These are phyloP conservation scores for Elongisporangium senticosum DNA, from an alignment of 352 stramenopile genomes.

Conservation along the genomic window DNA sequence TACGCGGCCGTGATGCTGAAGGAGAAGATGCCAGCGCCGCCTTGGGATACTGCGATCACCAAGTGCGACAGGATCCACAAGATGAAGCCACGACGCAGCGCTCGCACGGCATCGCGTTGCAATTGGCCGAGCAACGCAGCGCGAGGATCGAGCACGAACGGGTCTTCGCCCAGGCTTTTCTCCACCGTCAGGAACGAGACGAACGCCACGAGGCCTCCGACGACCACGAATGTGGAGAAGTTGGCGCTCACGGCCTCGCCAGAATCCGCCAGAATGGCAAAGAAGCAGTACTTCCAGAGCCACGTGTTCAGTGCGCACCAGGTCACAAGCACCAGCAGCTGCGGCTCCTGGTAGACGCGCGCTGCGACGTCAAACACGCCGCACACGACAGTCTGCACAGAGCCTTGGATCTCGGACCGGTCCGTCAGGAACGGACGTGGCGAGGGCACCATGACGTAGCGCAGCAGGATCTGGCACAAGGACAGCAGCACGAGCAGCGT, in stretches of 20 bases:
- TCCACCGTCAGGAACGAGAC: slow-evolving; percentile 37
- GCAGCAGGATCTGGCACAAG: slow-evolving; percentile 28
- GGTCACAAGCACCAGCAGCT: slow-evolving; percentile 33
- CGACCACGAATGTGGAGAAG: slow-evolving; percentile 30
- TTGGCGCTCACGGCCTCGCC: slow-evolving; percentile 4
- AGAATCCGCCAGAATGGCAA: slow-evolving; percentile 3
- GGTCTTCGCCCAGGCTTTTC: slow-evolving; percentile 31
- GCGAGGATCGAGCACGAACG: slow-evolving; percentile 44
- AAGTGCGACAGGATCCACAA: slow-evolving; percentile 32
- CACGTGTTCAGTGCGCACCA: slow-evolving; percentile 43
- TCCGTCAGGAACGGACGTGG: slow-evolving; percentile 16
- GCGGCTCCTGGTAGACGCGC: slow-evolving; percentile 33
- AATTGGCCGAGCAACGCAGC: slow-evolving; percentile 27
- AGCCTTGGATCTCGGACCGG: slow-evolving; percentile 16
- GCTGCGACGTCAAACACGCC: slow-evolving; percentile 20
- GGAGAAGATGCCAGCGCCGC: slow-evolving; percentile 10
- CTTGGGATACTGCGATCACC: slow-evolving; percentile 1
- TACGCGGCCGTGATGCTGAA: slow-evolving; percentile 16
- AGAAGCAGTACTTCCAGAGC: slow-evolving; percentile 32
- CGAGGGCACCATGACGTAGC: slow-evolving; percentile 39
- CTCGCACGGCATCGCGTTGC: slow-evolving; percentile 39
- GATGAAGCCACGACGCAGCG: slow-evolving; percentile 32
- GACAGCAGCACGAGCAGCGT: slow-evolving; percentile 14
- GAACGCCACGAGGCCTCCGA: slow-evolving; percentile 36
- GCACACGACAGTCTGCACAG: slow-evolving; percentile 32